phyloP scores from a whole-genome alignment of 495 filamentous ascomycete genomes.

The Physcia stellaris region DNA sequence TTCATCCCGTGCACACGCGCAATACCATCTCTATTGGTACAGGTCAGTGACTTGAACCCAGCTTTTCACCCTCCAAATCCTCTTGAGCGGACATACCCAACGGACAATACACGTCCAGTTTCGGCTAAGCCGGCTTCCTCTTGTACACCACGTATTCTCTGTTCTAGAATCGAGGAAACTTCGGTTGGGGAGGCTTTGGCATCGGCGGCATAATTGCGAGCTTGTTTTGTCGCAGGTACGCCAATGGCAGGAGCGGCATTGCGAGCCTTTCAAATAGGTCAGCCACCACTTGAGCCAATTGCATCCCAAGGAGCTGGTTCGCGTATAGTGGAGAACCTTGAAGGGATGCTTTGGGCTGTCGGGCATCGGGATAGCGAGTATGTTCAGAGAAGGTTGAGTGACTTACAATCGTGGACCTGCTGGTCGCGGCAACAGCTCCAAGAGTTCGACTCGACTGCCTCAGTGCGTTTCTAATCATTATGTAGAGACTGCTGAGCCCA shows the following conservation, averaged over 20 bases:
- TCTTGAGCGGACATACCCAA: conserved; percentile 65
- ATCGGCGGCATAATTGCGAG: conserved; percentile 82
- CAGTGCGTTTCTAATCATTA: conserved; percentile 97
- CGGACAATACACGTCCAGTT: conserved; percentile 96
- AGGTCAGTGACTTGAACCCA: conserved; percentile 5
- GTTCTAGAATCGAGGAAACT: conserved; percentile 97
- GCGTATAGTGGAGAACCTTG: neutral
- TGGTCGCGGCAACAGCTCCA: conserved; percentile 78
- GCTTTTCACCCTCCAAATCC: neutral
- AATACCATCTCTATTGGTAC: conserved; percentile 82
- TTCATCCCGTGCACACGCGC: conserved; percentile 98
- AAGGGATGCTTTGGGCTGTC: neutral
- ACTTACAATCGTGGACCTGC: conserved; percentile 85
- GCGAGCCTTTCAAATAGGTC: conserved; percentile 51
- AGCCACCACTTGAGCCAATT: too few species aligned
- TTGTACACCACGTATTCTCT: conserved; percentile 93
- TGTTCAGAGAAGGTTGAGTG: conserved; percentile 23
- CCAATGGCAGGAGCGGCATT: conserved; percentile 65
- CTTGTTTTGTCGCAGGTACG: conserved; percentile 60
- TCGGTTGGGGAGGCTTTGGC: conserved; percentile 93
- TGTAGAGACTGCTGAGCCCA: conserved; percentile 41
- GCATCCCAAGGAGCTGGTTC: too few species aligned
- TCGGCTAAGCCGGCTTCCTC: conserved; percentile 94
- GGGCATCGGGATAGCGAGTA: conserved; percentile 5
- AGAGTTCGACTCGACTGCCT: conserved; percentile 88